Base-by-base conservation (phyloP, 257 asterid species). In the Fraxinus cuspidata region DNA sequence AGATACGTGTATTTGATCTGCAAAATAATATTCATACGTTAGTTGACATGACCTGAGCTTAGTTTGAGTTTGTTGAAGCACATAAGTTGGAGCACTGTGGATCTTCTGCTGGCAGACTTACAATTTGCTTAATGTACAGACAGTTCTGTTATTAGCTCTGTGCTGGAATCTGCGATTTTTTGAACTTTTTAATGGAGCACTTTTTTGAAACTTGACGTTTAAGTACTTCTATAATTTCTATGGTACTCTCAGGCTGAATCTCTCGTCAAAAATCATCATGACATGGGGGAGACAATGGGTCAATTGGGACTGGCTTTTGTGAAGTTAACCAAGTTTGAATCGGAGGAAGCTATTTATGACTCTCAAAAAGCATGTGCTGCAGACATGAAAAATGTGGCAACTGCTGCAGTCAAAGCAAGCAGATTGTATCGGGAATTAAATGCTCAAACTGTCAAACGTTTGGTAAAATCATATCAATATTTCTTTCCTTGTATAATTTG, bases 351-450 rank as follows among this genome's bases (percentile, higher is more conserved):
- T 73, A 82, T 86, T 83, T 88, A 81, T 83, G 97, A 93, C 81
- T 88, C 97, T 70, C 99, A 96, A 87, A 90, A 94, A 89, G 79
- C 87, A 34, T 84, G 96, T 66, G 92, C 97, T 78, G 88, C 88
- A 18, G 97, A 96, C 87, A 92, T 85, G 96, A 96, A 96, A 88
- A 92, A 89, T 71, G 94, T 93, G 83, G 99, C 99, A 31, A 93
- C 97, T 34, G 97, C 99, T 77, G 83, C 99, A 42, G 99, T 96
- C 35, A 96, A 96, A 87, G 97, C 99, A 44, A 92, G 98, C 89
- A 89, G 99, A 90, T 87, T 96, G 75, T 96, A 89, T 81, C 87
- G 98, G 72, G 99, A 96, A 78, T 81, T 96, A 83, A 96, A 90
- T 92, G 85, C 97, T 23, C 98, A 92, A 81, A 93, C 97, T 32